Evolutionary conservation across 805 yeast species (phyloP), one percentile per base, ranked within the genome.

Genomic region (Pichia pseudocactophila): DNA sequence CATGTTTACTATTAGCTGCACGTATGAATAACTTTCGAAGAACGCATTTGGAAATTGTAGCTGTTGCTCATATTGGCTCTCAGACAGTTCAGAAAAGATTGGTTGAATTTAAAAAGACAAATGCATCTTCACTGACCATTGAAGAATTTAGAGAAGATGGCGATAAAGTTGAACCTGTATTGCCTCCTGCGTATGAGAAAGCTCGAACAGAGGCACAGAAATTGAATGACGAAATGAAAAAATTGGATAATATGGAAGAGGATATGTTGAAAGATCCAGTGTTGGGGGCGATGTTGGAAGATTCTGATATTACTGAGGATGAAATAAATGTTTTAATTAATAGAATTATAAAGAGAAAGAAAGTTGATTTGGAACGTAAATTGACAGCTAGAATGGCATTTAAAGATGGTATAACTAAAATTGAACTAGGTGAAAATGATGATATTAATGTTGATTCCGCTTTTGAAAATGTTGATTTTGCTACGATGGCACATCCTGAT

Each of bases 11-110:
- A 36, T 65, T 92, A 39, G 98, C 99, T 0, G 92, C 97, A 2
- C 74, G 98, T 62, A 94, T 92, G 97, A 92, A 92, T 63, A 89
- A 89, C 57, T 80, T 84, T 58, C 73, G 96, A 56, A 72, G 97
- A 56, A 81, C 95, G 2, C 96, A 90, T 59, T 75, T 89, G 1
- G 97, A 94, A 59, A 82, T 92, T 41, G 97, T 90, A 15, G 90
- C 94, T 0, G 92, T 92, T 7, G 90, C 97, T 1, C 95, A 87
- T 59, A 89, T 92, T 20, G 96, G 96, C 6, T 95, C 87, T 54
- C 92, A 84, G 46, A 94, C 99, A 1, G 71, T 92, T 37, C 97
- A 92, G 58, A 75, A 85, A 50, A 73, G 99, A 51, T 71, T 92
- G 50, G 82, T 82, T 52, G 99, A 92, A 64, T 92, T 92, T 58